Evolutionary conservation across 805 yeast species (phyloP).

Genomic region (Tetrapisispora iriomotensis): DNA sequence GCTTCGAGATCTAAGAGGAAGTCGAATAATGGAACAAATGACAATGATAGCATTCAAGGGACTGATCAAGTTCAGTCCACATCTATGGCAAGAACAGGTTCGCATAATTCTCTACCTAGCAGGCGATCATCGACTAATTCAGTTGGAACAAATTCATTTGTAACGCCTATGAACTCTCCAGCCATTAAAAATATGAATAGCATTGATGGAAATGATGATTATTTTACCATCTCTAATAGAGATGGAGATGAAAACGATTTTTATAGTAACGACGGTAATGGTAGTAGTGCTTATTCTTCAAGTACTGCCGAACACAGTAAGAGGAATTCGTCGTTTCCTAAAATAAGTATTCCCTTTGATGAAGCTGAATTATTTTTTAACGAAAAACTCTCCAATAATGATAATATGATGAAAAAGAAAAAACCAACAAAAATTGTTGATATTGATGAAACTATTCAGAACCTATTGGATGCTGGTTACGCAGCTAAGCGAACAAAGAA

Average conservation of each 20-base stretch:
- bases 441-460: conserved; percentile 82
- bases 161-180: conserved; percentile 28
- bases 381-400: background rate
- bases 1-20: conserved; percentile 16
- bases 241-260: background rate
- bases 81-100: conserved; percentile 17
- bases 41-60: background rate
- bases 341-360: background rate
- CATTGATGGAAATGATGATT: conserved; percentile 10
- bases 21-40: conserved; percentile 9
- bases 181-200: conserved; percentile 10
- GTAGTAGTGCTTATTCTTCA: background rate
- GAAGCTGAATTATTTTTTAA: background rate
- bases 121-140: conserved; percentile 25
- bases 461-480: conserved; percentile 91
- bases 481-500: conserved; percentile 86
- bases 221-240: conserved; percentile 11
- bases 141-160: conserved; percentile 22
- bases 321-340: background rate
- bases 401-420: conserved; percentile 9
- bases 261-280: background rate
- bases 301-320: background rate
- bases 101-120: conserved; percentile 24
- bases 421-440: conserved; percentile 33
- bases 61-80: conserved; percentile 3